Percentiles rank a stretch among this genome's conserved stretches.
Conservation (phyloP, 1,284 basidiomycete species). For the Pseudozyma tsukubaensis region DNA sequence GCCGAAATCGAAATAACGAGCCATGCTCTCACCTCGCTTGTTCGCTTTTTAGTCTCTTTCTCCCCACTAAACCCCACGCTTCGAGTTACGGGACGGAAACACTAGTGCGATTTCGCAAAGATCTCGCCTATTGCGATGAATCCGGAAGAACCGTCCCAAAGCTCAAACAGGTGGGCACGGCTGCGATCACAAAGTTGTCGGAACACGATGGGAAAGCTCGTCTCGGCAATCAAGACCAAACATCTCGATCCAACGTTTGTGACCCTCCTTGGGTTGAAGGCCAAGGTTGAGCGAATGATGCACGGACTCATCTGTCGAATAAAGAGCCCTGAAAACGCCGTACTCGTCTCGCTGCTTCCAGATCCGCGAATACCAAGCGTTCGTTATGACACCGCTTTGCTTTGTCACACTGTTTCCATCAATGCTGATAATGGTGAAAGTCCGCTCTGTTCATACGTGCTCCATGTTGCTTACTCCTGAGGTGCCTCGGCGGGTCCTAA, state of each 20-base stretch:
- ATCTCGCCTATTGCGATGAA: neutral
- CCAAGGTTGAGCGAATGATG: too few relatives aligned
- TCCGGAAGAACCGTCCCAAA: neutral
- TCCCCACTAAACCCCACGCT: neutral
- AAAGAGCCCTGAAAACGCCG: too few relatives aligned
- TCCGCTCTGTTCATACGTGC: too few relatives aligned
- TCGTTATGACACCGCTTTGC: too few relatives aligned
- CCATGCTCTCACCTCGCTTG: neutral
- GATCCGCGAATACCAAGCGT: too few relatives aligned
- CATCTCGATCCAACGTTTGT: neutral
- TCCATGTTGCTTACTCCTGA: too few relatives aligned
- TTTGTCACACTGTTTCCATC: too few relatives aligned
- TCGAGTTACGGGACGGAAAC: neutral
- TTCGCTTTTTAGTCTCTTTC: neutral
- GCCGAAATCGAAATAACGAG: neutral
- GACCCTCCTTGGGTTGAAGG: neutral
- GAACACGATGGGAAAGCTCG: neutral
- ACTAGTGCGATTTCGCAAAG: neutral
- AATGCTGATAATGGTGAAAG: too few relatives aligned
- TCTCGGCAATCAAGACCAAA: slow-evolving; percentile 22
- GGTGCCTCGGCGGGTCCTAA: too few relatives aligned
- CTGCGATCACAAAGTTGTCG: neutral
- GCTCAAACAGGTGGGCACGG: neutral
- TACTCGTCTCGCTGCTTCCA: too few relatives aligned
- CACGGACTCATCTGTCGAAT: too few relatives aligned